phyloP scores from a whole-genome alignment of 495 filamentous ascomycete genomes.

The Symbiotaphrina buchneri region DNA sequence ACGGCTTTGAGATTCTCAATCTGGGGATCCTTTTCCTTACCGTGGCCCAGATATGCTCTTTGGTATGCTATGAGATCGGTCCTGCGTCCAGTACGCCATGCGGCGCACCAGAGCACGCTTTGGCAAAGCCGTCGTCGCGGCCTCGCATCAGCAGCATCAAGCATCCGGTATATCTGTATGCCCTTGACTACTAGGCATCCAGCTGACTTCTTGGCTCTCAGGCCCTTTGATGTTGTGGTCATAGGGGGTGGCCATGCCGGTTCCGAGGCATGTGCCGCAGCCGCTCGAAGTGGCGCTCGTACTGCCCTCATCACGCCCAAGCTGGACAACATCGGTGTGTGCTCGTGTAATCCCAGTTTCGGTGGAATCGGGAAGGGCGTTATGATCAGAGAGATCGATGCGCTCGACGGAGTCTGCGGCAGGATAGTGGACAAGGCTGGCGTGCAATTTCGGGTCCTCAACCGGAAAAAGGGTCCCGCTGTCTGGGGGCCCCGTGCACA shows the following conservation, averaged over 20 bases:
- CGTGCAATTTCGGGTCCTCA: constrained; percentile 74
- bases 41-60: too few species aligned
- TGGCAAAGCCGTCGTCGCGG: too few species aligned
- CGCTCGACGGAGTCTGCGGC: constrained; percentile 76
- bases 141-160: too few species aligned
- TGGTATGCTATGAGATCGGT: too few species aligned
- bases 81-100: too few species aligned
- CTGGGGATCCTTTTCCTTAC: too few species aligned
- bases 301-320: constrained; percentile 80
- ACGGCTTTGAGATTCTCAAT: too few species aligned
- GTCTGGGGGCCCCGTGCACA: constrained; percentile 96
- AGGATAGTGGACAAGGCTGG: constrained; percentile 86
- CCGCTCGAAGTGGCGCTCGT: constrained; percentile 70
- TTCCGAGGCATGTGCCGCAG: constrained; percentile 81
- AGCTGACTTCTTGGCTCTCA: too few species aligned
- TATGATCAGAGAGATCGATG: constrained; percentile 89
- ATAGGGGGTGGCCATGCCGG: constrained; percentile 94
- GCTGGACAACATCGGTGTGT: constrained; percentile 74
- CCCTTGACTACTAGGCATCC: too few species aligned
- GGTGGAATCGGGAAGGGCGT: constrained; percentile 98
- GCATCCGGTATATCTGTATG: too few species aligned
- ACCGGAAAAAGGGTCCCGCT: constrained; percentile 74
- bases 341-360: constrained; percentile 94
- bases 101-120: too few species aligned
- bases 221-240: constrained; percentile 79